Percentiles rank a stretch among this genome's conserved stretches.
Evolutionary conservation across 1,284 basidiomycete species (phyloP).

Genomic region (Papiliotrema laurentii): DNA sequence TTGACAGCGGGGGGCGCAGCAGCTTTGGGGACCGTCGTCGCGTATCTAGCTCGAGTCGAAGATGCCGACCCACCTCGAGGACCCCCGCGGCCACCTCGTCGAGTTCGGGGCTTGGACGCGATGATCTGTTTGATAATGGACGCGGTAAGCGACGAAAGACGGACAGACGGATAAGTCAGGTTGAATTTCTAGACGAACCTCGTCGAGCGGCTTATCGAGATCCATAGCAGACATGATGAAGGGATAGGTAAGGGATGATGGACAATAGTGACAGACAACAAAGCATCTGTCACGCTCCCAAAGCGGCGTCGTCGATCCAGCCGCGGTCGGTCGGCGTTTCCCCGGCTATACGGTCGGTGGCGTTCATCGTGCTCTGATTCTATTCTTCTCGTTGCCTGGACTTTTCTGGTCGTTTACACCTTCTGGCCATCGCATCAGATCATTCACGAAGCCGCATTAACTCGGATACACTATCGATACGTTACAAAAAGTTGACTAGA

Average conservation of each 20-base stretch:
- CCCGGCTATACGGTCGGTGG: too few species aligned
- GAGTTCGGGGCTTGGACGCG: conserved; percentile 52
- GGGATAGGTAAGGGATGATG: not conserved
- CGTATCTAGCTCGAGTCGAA: conserved; percentile 53
- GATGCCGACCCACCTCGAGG: conserved; percentile 20
- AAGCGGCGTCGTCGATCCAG: not conserved
- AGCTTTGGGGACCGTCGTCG: conserved; percentile 25
- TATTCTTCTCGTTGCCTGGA: too few species aligned
- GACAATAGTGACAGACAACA: not conserved
- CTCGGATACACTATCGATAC: too few species aligned
- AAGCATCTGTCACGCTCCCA: not conserved
- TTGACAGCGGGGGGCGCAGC: conserved; percentile 48
- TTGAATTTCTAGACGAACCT: conserved; percentile 54
- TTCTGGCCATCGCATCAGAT: too few species aligned
- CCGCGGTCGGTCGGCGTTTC: too few species aligned
- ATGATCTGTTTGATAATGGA: conserved; percentile 60
- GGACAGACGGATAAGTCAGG: conserved; percentile 4
- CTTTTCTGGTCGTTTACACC: too few species aligned
- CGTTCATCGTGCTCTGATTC: too few species aligned
- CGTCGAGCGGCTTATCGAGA: conserved; percentile 80
- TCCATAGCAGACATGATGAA: conserved; percentile 46
- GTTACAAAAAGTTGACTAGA: too few species aligned
- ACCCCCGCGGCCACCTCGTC: conserved; percentile 50
- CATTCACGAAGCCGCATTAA: too few species aligned
- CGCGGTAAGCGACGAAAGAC: conserved; percentile 13